These are phyloP conservation scores for Sporothrix mexicana DNA, from an alignment of 2,329 filamentous ascomycete species.

Conservation along the genomic window DNA sequence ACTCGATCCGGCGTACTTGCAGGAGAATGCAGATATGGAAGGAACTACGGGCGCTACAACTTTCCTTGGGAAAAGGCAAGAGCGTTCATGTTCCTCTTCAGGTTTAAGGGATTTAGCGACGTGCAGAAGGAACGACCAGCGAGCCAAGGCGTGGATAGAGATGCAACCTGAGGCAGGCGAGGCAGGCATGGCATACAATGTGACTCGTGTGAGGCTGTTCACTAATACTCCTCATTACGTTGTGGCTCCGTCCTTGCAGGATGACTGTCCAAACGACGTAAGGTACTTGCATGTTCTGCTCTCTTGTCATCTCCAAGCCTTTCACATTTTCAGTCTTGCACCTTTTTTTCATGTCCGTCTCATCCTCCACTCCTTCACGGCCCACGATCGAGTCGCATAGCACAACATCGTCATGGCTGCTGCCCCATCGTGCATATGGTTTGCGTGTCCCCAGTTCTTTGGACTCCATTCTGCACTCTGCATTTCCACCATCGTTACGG, in stretches of 20 bases:
- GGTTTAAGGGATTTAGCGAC: slow-evolving; percentile 23
- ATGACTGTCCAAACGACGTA: slow-evolving; percentile 1
- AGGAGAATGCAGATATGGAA: slow-evolving; percentile 4
- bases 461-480: neutral
- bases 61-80: neutral
- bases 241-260: neutral
- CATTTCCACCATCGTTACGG: slow-evolving; percentile 1
- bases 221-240: neutral
- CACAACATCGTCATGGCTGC: neutral
- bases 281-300: neutral
- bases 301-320: neutral
- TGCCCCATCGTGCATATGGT: slow-evolving; percentile 16
- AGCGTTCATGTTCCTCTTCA: neutral
- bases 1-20: too few species aligned
- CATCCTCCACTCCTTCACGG: neutral
- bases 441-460: neutral
- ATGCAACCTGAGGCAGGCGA: neutral
- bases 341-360: neutral
- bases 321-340: neutral
- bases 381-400: neutral
- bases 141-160: slow-evolving; percentile 5
- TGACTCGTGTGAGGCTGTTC: neutral
- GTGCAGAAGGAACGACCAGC: slow-evolving; percentile 7
- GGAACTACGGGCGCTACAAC: slow-evolving; percentile 5
- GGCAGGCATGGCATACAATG: neutral